Evolutionary conservation across 441 rosid species (phyloP), one percentile per base, ranked within the genome.

Genomic region (Gossypium aridum): DNA sequence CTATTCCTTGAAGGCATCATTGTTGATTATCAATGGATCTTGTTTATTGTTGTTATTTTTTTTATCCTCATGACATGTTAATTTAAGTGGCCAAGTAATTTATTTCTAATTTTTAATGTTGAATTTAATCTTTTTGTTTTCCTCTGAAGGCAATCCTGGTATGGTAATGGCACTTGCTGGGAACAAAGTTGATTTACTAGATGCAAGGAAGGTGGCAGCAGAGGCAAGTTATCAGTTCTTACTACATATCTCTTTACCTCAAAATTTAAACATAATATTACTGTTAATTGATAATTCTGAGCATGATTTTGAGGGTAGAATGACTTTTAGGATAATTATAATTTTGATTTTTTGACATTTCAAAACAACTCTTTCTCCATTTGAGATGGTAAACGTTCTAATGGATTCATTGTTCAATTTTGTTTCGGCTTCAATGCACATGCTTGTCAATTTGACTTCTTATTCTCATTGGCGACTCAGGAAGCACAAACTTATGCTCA

Each of bases 141-240:
- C 53, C 23, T 54, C 20, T 70, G 34, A 75, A 94, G 98, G 99
- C 77, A 95, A 95, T 71, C 87, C 98, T 34, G 89, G 87, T 79
- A 92, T 92, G 99, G 97, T 91, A 10, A 86, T 91, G 97, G 96
- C 97, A 17, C 91, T 95, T 80, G 98, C 98, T 62, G 99, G 97
- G 76, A 95, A 95, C 85, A 94, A 94, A 82, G 88, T 91, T 75
- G 99, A 92, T 88, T 80, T 92, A 79, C 81, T 89, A 60, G 96
- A 92, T 81, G 87, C 96, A 56, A 87, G 90, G 83, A 90, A 91
- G 80, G 93, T 92, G 68, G 74, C 87, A 14, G 81, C 90, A 3
- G 99, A 91, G 96, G 98, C 79, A 85, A 81, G 89, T 83, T 64
- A 53, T 62, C 20, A 57, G n/a, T 60, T 54, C 70, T 47, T 67